Base-by-base conservation (phyloP, 1,139 yeast species). In the Taphrina wiesneri region DNA sequence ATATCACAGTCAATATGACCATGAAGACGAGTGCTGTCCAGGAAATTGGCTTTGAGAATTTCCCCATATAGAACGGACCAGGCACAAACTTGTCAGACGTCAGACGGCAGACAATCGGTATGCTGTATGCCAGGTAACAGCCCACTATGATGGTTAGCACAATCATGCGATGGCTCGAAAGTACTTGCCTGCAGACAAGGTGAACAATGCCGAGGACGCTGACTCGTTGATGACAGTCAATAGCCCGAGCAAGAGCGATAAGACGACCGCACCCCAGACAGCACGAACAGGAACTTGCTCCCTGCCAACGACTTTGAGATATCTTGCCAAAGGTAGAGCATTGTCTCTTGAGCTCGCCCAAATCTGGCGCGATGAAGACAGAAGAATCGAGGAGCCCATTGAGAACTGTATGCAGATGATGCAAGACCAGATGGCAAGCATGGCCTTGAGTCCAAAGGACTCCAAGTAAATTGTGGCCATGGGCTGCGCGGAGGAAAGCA, bases 301-400 rank as follows among this genome's bases (percentile, higher is more conserved):
- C 87, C 86, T 65, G 80, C 79, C 21, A 19, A 34, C 32, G 30
- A 63, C 47, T 32, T 57, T 43, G 43, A 59, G 59, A 30, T 36
- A 69, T 69, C 73, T 69, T 13, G 86, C 83, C 71, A 81, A 85
- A 0, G 97, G 97, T 56, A 90, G 77, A 0, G 95, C 96, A 52
- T 88, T 91, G 75, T 90, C 97, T 76, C 97, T 84, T 65, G 96
- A 89, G 77, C 90, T 86, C 13, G 95, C 90, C 78, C 85, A 90
- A 0, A 91, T 88, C 41, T 96, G 88, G 0, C 95, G 91, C 0
- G 96, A 88, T 0, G 96, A 88, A 73, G 87, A 86, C 72, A 78
- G 81, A 67, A 86, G 79, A 63, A 87, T 80, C 75, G 86, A 90
- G 47, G 83, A 76, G 6, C 64, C 64, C 67, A 63, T 63, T 21